These are phyloP conservation scores for Phyllostachys edulis DNA, from an alignment of 176 grass and related monocot species.

Conservation along the genomic window DNA sequence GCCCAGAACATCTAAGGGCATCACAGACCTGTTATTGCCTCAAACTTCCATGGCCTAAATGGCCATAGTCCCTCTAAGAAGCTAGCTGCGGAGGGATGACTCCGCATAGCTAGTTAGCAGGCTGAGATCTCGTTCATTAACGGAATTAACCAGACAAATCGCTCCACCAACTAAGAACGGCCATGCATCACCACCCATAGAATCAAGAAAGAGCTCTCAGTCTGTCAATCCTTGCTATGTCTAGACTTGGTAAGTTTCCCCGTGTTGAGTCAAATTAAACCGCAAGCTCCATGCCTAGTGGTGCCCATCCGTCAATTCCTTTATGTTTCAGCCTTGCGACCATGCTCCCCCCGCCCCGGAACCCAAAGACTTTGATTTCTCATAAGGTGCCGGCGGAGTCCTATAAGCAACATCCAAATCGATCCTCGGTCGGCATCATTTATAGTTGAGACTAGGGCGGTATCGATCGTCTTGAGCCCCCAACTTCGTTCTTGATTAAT, in stretches of 20 bases:
- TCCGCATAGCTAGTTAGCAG: conserved; percentile 55
- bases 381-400: conserved; percentile 72
- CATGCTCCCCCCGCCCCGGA: conserved; percentile 14
- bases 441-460: conserved; percentile 78
- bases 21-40: conserved; percentile 72
- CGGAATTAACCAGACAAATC: too few species aligned
- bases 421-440: conserved; percentile 52
- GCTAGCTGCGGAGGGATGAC: conserved; percentile 57
- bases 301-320: conserved; percentile 36
- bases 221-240: too few species aligned
- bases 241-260: neutral
- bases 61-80: conserved; percentile 80
- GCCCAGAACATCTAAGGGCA: conserved; percentile 79
- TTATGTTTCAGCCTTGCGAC: conserved; percentile 24
- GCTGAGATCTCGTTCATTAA: conserved; percentile 68
- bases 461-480: conserved; percentile 69
- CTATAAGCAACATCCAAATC: conserved; percentile 69
- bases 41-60: conserved; percentile 65
- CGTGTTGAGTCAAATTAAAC: conserved; percentile 42
- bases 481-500: conserved; percentile 66
- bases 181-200: too few species aligned
- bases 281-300: conserved; percentile 19
- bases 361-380: conserved; percentile 92
- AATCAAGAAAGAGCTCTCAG: too few species aligned
- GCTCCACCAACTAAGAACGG: too few species aligned